Conservation (phyloP, 148 eudicot species). For the Rhododendron williamsianum region DNA sequence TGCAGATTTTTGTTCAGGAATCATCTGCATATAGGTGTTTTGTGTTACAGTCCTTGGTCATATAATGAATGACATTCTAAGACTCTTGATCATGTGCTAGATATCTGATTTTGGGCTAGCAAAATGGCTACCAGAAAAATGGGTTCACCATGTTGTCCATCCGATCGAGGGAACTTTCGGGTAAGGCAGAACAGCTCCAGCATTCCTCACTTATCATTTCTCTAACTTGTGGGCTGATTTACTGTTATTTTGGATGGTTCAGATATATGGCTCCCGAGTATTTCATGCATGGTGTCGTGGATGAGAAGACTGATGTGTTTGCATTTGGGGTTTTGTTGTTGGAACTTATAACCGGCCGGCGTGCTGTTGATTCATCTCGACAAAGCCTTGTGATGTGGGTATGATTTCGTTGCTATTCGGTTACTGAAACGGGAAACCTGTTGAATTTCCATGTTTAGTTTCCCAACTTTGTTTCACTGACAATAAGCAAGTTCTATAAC, state of each 20-base stretch:
- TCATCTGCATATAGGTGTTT: background rate
- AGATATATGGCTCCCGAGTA: constrained; percentile 91
- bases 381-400: constrained; percentile 98
- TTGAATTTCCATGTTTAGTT: background rate
- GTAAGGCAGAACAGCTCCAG: constrained; percentile 23
- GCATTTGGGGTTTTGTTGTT: constrained; percentile 80
- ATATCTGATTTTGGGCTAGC: constrained; percentile 93
- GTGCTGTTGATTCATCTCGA: constrained; percentile 60
- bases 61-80: background rate
- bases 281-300: constrained; percentile 85
- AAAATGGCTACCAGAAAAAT: constrained; percentile 92
- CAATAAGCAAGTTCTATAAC: background rate
- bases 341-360: constrained; percentile 92
- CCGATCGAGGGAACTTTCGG: constrained; percentile 99
- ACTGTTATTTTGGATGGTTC: background rate
- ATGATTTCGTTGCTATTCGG: constrained; percentile 16
- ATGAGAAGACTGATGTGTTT: constrained; percentile 89
- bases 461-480: background rate
- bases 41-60: background rate
- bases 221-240: background rate
- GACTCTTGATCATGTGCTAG: constrained; percentile 27
- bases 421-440: background rate
- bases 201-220: background rate
- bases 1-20: background rate
- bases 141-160: constrained; percentile 78